phyloP scores from a whole-genome alignment of 78 protist species.

The Guillardia theta region DNA sequence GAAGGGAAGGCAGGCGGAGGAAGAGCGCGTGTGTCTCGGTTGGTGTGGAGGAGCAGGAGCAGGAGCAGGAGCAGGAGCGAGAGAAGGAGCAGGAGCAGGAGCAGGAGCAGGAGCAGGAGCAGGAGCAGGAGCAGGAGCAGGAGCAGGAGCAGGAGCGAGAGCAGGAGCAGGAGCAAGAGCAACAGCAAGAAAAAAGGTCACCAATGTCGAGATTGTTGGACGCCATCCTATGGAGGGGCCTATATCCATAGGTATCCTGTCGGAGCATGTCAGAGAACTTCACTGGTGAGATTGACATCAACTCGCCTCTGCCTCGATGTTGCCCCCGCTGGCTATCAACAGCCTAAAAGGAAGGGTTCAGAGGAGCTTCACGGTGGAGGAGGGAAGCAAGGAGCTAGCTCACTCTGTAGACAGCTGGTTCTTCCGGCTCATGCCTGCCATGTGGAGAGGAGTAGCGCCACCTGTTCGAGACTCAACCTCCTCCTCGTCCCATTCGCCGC shows the following conservation, averaged over 20 bases:
- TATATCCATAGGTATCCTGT: not conserved
- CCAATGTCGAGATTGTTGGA: slow-evolving; percentile 45
- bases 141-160: too few relatives aligned
- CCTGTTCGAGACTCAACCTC: not conserved
- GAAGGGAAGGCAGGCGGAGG: too few relatives aligned
- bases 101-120: too few relatives aligned
- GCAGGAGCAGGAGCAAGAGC: too few relatives aligned
- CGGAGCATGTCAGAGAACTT: too few relatives aligned
- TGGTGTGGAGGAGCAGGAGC: not conserved
- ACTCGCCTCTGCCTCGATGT: slow-evolving; percentile 43
- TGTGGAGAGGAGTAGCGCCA: slow-evolving; percentile 51
- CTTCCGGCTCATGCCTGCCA: slow-evolving; percentile 34
- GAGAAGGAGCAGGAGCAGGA: too few relatives aligned
- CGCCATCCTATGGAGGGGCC: slow-evolving; percentile 53
- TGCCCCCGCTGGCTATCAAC: not conserved
- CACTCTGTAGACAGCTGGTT: not conserved
- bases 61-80: too few relatives aligned
- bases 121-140: too few relatives aligned
- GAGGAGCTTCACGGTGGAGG: not conserved
- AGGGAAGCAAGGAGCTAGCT: not conserved
- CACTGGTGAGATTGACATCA: too few relatives aligned
- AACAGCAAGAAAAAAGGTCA: not conserved
- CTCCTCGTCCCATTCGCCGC: not conserved
- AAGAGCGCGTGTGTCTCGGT: too few relatives aligned
- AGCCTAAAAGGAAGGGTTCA: not conserved